Percentiles rank a stretch among this genome's conserved stretches.
phyloP scores from a whole-genome alignment of 306 rosid species.

The Crotalaria pallida region DNA sequence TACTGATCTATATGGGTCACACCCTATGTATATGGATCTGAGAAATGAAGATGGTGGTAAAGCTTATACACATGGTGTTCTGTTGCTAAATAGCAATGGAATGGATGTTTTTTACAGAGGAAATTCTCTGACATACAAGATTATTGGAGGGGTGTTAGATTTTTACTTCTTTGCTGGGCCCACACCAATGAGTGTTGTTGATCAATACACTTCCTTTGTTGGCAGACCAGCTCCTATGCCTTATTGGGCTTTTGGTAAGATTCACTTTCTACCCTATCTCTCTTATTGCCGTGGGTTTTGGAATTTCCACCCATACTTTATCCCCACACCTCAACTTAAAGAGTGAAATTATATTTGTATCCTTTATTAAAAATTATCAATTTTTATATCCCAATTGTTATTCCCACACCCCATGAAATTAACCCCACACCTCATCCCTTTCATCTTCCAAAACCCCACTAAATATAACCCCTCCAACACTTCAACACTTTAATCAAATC shows the following conservation, averaged over 20 bases:
- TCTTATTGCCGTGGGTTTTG: neutral
- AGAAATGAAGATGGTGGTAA: conserved; percentile 58
- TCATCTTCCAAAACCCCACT: no score
- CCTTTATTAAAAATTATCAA: no score
- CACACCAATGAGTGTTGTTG: conserved; percentile 68
- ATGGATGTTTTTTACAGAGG: conserved; percentile 89
- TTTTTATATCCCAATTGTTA: no score
- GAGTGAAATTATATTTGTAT: no score
- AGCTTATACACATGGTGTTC: conserved; percentile 65
- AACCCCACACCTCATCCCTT: no score
- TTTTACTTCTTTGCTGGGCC: conserved; percentile 90
- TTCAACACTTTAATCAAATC: no score
- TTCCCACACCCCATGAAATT: no score
- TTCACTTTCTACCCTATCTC: neutral
- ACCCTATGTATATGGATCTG: conserved; percentile 84
- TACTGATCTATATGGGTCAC: conserved; percentile 80
- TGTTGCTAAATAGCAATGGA: conserved; percentile 87
- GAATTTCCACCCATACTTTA: no score
- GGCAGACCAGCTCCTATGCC: conserved; percentile 98
- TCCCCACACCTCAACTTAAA: no score
- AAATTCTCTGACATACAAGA: conserved; percentile 62
- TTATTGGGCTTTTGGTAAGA: conserved; percentile 83
- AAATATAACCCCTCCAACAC: no score
- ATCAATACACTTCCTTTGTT: conserved; percentile 71
- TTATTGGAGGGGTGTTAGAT: conserved; percentile 84